Base-by-base conservation (phyloP, 306 rosid genomes). In the Styphnolobium japonicum region DNA sequence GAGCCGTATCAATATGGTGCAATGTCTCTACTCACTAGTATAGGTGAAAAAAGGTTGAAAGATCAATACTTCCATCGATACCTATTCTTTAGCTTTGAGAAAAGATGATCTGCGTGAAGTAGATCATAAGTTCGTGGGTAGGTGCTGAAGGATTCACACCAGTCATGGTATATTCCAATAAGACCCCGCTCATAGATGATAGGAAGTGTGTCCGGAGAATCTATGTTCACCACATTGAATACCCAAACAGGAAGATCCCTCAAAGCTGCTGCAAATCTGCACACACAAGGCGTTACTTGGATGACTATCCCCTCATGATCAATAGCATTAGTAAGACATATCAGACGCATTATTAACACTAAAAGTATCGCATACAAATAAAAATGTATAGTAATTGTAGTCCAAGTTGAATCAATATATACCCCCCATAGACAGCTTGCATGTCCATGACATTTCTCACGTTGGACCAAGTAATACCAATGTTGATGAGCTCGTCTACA, bases 71-170 rank as follows among this genome's bases (percentile, higher is more conserved):
- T 61, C n/a, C 9, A 31, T 64, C 8, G 4, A 8, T 83, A 92
- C 94, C 97, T 93, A 63, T 79, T 85, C 81, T 81, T 87, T 45
- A 93, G 86, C 45, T 45, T 81, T 55, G 97, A 89, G 89, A 93
- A 93, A 39, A 93, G 97, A 82, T 79, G 85, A 86, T 91, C 91
- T 3, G 97, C 97, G 45, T 93, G 97, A 6, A 93, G 85, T 12
- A 93, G 83, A 82, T 93, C 97, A 55, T 93, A 93, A 78, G 86
- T 86, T 85, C 97, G 84, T 63, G 97, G 97, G 73, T 91, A 93
- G 11, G 96, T 90, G 80, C 96, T 91, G 73, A 93, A 93, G 75
- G 96, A 93, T 86, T 93, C 90, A 77, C 97, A 91, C 97, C 97
- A 93, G 16, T 93, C 96, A 68, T 93, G 97, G 81, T 93, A 93